These are phyloP conservation scores for Sinapis alba DNA, from an alignment of 441 rosid species.

Conservation along the genomic window DNA sequence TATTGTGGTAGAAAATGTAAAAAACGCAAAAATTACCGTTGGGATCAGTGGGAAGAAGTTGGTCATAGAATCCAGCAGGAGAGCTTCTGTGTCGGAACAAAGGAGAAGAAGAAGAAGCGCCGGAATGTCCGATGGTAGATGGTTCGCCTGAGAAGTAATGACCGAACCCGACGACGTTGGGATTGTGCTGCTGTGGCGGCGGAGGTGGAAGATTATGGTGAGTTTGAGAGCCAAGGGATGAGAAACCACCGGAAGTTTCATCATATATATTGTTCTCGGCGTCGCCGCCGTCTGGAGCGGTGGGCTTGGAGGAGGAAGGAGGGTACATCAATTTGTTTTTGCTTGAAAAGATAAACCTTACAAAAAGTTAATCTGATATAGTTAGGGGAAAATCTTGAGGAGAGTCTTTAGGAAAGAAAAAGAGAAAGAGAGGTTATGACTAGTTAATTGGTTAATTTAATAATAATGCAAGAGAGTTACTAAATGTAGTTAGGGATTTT, in stretches of 20 bases:
- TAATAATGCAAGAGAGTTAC: slow-evolving; percentile 34
- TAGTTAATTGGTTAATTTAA: slow-evolving; percentile 34
- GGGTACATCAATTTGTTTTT: slow-evolving; percentile 59
- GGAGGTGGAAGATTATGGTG: slow-evolving; percentile 12
- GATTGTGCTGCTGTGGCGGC: slow-evolving; percentile 4
- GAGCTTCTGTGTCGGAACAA: slow-evolving; percentile 88
- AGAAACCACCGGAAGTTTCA: slow-evolving; percentile 45
- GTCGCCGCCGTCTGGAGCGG: slow-evolving; percentile 54
- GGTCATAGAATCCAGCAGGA: slow-evolving; percentile 75
- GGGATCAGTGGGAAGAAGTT: slow-evolving; percentile 47
- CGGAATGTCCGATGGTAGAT: slow-evolving; percentile 57
- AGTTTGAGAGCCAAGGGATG: slow-evolving; percentile 43
- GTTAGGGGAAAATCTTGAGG: slow-evolving; percentile 36
- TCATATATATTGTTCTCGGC: slow-evolving; percentile 32
- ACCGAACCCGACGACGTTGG: slow-evolving; percentile 39
- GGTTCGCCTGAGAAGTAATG: slow-evolving; percentile 66
- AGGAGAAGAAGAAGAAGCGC: slow-evolving; percentile 43
- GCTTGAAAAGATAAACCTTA: slow-evolving; percentile 20
- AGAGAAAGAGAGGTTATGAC: slow-evolving; percentile 40
- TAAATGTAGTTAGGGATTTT: slow-evolving; percentile 23
- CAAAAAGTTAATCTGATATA: slow-evolving; percentile 44
- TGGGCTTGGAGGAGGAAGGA: slow-evolving; percentile 54
- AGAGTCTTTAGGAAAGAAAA: slow-evolving; percentile 35
- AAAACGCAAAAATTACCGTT: slow-evolving; percentile 35
- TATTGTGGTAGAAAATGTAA: neutral